These are phyloP conservation scores for Linaria vulgaris DNA, from an alignment of 257 asterid genomes.

Conservation along the genomic window DNA sequence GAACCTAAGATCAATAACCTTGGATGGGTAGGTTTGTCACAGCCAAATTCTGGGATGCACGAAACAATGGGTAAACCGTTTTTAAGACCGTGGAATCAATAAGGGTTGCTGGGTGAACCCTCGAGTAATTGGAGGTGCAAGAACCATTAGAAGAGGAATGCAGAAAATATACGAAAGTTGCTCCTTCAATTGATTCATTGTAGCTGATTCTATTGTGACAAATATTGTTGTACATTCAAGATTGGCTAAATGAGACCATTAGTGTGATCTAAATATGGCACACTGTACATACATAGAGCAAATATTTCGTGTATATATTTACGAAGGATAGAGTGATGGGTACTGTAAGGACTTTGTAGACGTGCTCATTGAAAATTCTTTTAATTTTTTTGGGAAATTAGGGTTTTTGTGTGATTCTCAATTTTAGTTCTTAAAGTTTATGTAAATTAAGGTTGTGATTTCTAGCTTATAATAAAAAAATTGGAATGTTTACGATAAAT, in stretches of 20 bases:
- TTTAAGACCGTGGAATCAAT: conserved; percentile 80
- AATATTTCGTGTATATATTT: conserved; percentile 36
- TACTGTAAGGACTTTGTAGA: no score
- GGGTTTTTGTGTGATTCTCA: neutral
- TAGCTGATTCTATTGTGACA: conserved; percentile 17
- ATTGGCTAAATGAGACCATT: neutral
- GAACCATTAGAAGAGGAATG: neutral
- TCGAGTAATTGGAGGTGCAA: neutral
- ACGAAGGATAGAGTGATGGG: conserved; percentile 32
- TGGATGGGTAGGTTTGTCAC: conserved; percentile 62
- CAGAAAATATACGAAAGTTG: conserved; percentile 10
- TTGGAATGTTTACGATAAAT: no score
- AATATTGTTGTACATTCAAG: conserved; percentile 10
- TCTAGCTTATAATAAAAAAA: no score
- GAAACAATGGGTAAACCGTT: conserved; percentile 58
- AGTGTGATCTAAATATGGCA: conserved; percentile 24
- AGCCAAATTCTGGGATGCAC: conserved; percentile 54
- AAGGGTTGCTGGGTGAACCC: neutral
- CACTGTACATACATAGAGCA: conserved; percentile 41
- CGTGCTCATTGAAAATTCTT: no score
- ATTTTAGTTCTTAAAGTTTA: neutral
- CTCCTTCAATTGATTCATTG: neutral
- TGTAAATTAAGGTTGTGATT: no score
- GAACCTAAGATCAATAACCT: conserved; percentile 36
- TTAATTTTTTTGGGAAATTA: no score